These are phyloP conservation scores for Ophiostoma piceae DNA, from an alignment of 2,329 filamentous ascomycete species.

Conservation along the genomic window DNA sequence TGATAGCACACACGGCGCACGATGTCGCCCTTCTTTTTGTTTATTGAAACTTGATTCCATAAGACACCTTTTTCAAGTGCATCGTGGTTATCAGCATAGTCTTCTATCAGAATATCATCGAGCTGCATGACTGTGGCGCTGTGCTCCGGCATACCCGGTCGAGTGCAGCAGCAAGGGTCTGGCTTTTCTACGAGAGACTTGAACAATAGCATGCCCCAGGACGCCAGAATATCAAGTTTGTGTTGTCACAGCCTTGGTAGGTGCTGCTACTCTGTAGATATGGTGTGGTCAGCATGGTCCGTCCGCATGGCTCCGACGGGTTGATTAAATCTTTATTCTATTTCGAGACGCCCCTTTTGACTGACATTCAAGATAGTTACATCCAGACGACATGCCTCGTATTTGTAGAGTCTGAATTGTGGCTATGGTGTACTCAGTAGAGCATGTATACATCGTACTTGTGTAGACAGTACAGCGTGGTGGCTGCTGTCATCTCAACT, in stretches of 20 bases:
- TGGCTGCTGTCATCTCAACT: background rate
- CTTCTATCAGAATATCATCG: background rate
- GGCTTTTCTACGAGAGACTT: background rate
- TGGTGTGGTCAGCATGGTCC: background rate
- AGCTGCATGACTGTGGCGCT: background rate
- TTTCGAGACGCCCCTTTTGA: background rate
- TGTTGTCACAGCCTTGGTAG: background rate
- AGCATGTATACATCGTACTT: background rate
- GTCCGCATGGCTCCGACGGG: background rate
- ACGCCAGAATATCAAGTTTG: background rate
- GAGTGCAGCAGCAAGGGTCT: background rate
- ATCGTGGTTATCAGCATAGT: background rate
- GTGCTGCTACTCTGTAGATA: background rate
- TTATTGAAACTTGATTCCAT: too few species aligned
- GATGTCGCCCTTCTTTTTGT: too few species aligned
- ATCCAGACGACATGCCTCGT: background rate
- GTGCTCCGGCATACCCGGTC: conserved; percentile 1
- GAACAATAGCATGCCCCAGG: background rate
- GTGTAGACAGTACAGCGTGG: background rate
- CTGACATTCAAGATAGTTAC: background rate
- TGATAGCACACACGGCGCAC: too few species aligned
- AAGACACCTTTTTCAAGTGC: too few species aligned
- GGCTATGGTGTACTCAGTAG: background rate
- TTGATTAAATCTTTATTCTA: background rate
- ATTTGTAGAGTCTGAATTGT: background rate